Evolutionary conservation across 495 filamentous ascomycete species (phyloP), one percentile per base, ranked within the genome.

Genomic region (Hypoxylon subgilvum): DNA sequence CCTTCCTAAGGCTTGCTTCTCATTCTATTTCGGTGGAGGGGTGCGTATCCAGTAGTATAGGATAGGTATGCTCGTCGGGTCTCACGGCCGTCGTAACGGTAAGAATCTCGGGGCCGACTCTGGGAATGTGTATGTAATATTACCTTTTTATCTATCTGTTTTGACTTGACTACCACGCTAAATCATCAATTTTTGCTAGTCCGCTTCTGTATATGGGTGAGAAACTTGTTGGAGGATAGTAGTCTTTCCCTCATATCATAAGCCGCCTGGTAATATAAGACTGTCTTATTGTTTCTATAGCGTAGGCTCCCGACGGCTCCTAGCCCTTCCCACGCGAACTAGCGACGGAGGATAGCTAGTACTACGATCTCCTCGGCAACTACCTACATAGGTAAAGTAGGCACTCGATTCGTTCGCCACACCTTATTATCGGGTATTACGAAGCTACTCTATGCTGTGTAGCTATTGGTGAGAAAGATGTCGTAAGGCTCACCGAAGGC

Each of bases 401-500:
- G n/a, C n/a, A n/a, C 49, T 36, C 39, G 28, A 55, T 59, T 63
- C 48, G 61, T 21, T 41, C 43, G 42, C 44, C 42, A 53, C 49
- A 30, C 34, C 39, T 54, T 40, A 38, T 34, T 49, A 40, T 35
- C 48, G 35, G 12, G 19, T 42, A 55, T 47, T 59, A 51, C 54
- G 49, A 50, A n/a, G 19, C 25, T 18, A 23, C 34, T 45, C 38
- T 23, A 43, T 57, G 13, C 45, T 38, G 50, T 52, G 23, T 42
- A 56, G 28, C 36, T 45, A 61, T 55, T 59, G 56, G 62, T 61
- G 46, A 38, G 28, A 42, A 61, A 45, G 18, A 49, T n/a, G 19
- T 25, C 44, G 35, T 40, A 57, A 52, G 51, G 62, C 62, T 65
- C 56, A 61, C 62, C 62, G 62, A 61, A 61, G 40, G 45, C 62